Percentiles rank a stretch among this genome's conserved stretches.
Conservation (phyloP, 2,329 filamentous ascomycete species). For the Colletotrichum sp. region DNA sequence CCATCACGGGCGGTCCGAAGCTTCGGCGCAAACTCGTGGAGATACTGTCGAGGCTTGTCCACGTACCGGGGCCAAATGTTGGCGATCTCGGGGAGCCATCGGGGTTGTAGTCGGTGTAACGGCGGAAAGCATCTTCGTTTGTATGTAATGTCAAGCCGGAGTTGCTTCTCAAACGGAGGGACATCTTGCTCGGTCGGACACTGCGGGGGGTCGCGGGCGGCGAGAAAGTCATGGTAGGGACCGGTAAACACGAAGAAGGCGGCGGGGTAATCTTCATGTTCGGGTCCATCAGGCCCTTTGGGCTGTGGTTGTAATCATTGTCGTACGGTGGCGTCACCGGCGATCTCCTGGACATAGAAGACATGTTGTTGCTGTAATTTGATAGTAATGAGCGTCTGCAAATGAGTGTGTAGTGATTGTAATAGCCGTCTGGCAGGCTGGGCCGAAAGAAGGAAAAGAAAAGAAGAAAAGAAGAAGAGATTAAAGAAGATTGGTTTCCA, state of each 20-base stretch:
- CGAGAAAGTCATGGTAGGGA: conserved; percentile 22
- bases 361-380: background rate
- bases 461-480: background rate
- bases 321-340: conserved; percentile 19
- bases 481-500: background rate
- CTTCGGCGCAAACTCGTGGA: conserved; percentile 17
- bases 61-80: conserved; percentile 18
- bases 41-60: conserved; percentile 25
- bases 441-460: background rate
- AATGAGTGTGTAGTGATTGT: background rate
- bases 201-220: conserved; percentile 28
- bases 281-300: background rate
- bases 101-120: conserved; percentile 50
- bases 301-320: background rate
- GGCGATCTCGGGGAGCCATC: conserved; percentile 38
- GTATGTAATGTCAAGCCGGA: conserved; percentile 51
- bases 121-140: conserved; percentile 47
- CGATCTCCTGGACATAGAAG: background rate
- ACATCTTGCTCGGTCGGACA: conserved; percentile 25
- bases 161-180: conserved; percentile 45
- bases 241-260: background rate
- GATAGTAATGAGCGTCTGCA: background rate
- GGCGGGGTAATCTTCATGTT: background rate
- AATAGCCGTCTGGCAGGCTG: background rate
- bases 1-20: conserved; percentile 5